Base-by-base conservation (phyloP, 345 rosid species). In the Eucalyptus fibrosa region DNA sequence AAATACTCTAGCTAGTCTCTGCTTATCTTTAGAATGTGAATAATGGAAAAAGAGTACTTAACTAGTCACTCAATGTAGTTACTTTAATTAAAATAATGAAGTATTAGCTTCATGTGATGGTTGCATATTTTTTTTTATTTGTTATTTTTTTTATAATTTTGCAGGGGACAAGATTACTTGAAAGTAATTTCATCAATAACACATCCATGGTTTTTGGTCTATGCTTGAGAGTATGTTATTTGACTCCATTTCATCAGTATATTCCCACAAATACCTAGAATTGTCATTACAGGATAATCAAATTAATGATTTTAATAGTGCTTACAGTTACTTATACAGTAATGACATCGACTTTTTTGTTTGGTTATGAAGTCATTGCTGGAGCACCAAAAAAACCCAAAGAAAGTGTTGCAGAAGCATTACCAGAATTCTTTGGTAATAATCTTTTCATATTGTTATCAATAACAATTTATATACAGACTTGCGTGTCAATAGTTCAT, bases 181-280 rank as follows among this genome's bases (percentile, higher is more conserved):
- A 97, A 93, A 97, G 99, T 90, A 97, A 95, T 93, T 97, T 95
- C 91, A 97, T 97, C 93, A 97, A 97, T 90, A 97, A 97, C 87
- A 97, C 99, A 81, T 96, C 98, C 37, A 96, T 97, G 99, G 97
- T 97, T 88, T 97, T 97, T 87, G 94, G 99, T 77, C 94, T 95
- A 44, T 97, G 99, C 94, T 91, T 97, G 67, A 94, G 97, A 91
- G 99, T 97, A 95, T 91, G 95, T 89, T 65, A 86, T 87, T 91
- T 90, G 47, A 89, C 50, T 55, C 59, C 19, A 51, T 34, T 90
- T 50, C 69, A 24, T 90, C 88, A 86, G 8, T 77, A 40, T 21
- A 40, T 77, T 40, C 85, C 47, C 28, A 40, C 30, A 40, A 40
- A 40, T 90, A 86, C 89, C 91, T 88, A 81, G 86, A 50, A 14